phyloP scores from a whole-genome alignment of 176 grass and related monocot genomes.

The Neostapfia colusana region DNA sequence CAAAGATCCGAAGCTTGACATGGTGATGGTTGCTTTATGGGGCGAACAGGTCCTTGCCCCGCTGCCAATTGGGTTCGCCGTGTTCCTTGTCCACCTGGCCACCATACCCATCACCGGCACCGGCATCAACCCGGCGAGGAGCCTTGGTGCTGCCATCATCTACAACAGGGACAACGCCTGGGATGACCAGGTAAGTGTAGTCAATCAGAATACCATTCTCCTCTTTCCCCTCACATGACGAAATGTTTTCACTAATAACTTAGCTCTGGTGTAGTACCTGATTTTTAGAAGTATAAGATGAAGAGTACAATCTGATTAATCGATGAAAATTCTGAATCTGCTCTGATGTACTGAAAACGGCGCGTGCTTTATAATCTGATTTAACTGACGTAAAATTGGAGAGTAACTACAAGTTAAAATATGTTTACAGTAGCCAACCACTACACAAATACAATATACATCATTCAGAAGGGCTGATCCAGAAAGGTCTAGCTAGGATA shows the following conservation, averaged over 20 bases:
- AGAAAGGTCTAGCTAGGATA: neutral
- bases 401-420: neutral
- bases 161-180: conserved; percentile 69
- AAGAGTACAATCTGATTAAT: neutral
- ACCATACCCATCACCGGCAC: conserved; percentile 99
- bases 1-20: neutral
- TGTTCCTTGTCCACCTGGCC: conserved; percentile 93
- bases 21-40: neutral
- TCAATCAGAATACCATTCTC: neutral
- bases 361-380: neutral
- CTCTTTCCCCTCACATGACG: neutral
- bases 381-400: neutral
- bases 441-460: neutral
- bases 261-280: neutral
- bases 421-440: conserved; percentile 1
- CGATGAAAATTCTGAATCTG: neutral
- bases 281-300: neutral
- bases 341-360: too few species aligned
- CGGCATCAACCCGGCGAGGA: conserved; percentile 94
- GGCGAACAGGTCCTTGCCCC: conserved; percentile 72
- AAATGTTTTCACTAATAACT: conserved; percentile 4
- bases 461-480: conserved; percentile 13
- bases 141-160: conserved; percentile 83
- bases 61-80: conserved; percentile 83
- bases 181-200: conserved; percentile 70